Evolutionary conservation across 768 basidiomycete genomes (phyloP), one percentile per base, ranked within the genome.

Genomic region (Postia placenta): DNA sequence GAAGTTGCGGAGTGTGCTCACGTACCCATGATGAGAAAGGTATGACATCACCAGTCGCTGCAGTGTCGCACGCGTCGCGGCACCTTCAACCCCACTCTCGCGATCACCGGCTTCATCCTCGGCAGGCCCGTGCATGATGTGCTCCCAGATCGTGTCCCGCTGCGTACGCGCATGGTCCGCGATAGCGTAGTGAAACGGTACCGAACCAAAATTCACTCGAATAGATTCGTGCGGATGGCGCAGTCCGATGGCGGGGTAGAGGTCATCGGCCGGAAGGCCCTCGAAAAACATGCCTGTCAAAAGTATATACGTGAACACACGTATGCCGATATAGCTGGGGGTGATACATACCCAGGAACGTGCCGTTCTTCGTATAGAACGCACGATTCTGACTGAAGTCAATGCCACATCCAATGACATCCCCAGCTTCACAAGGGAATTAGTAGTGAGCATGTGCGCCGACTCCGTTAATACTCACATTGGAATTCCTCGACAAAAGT

Each of bases 331-430:
- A 23, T 36, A 33, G 4, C 36, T 19, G 24, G 30, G 36, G n/a
- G n/a, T n/a, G n/a, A 5, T 30, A 22, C 59, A 33, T 59, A 86
- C 88, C 83, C 39, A 92, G 72, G 54, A 82, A 73, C 14, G 71
- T 65, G 11, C 91, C 89, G 51, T 95, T 95, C 70, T 87, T 92
- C 25, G 93, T 96, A 64, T 85, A 96, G 67, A 97, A 96, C 0
- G 82, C 83, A 48, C 76, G 74, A 49, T 87, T 76, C 17, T 77
- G 80, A 38, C 82, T 83, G 61, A 92, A 96, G 66, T 97, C 92
- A 50, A 98, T 76, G 1, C 95, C 95, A 60, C 92, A 95, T 11
- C 95, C 95, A 51, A 99, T 76, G 22, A 85, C 69, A 63, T 99
- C 95, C 6, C 86, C 87, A 38, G 82, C 92, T 94, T 57, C 41